A percentile compares a stretch with the other conserved stretches of the same genome.
phyloP scores from a whole-genome alignment of 225 moss, liverwort and hornwort species.

The Pseudisothecium myosuroides region DNA sequence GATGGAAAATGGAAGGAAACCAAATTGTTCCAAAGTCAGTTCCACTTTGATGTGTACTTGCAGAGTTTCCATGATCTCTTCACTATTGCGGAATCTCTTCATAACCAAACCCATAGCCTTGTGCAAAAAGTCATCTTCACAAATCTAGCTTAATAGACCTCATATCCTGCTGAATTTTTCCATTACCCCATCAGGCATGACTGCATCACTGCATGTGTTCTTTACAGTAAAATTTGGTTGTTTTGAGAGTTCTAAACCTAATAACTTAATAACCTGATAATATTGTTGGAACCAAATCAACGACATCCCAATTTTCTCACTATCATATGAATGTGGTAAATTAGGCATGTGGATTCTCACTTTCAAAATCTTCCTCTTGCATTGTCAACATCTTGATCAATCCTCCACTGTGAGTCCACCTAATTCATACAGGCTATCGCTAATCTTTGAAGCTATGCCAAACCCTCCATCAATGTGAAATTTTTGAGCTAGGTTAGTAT shows the following conservation, averaged over 20 bases:
- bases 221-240: no score
- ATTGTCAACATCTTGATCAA: constrained; percentile 41
- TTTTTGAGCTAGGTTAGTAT: neutral
- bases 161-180: neutral
- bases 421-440: neutral
- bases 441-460: neutral
- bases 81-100: neutral
- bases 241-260: neutral
- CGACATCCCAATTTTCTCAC: no score
- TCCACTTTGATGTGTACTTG: neutral
- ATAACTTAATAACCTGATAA: neutral
- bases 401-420: neutral
- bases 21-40: neutral
- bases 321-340: no score
- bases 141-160: neutral
- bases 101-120: neutral
- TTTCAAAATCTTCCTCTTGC: constrained; percentile 93
- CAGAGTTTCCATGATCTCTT: neutral
- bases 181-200: neutral
- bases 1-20: neutral
- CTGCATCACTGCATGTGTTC: rapidly evolving
- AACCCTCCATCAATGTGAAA: neutral
- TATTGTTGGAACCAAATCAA: neutral
- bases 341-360: constrained; percentile 10
- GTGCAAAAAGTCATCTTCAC: no score